Percentiles rank a stretch among this genome's conserved stretches.
These are phyloP conservation scores for Carpinus fangiana DNA, from an alignment of 306 rosid species.

Conservation along the genomic window DNA sequence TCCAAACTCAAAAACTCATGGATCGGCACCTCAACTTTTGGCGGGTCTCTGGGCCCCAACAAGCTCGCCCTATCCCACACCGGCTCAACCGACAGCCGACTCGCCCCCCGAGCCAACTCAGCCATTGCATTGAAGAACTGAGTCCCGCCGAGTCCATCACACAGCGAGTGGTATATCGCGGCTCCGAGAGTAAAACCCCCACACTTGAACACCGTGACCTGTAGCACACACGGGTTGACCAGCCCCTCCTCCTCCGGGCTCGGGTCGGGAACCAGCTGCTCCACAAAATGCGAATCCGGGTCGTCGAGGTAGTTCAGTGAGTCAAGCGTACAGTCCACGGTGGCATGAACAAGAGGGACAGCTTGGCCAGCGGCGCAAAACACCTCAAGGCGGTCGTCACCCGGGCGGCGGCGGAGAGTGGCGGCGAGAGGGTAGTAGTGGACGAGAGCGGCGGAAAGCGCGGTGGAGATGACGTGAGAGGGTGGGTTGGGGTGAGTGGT, in stretches of 20 bases:
- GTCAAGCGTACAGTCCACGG: conserved; percentile 52
- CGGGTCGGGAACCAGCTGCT: conserved; percentile 69
- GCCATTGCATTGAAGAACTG: conserved; percentile 71
- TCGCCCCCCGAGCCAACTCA: conserved; percentile 73
- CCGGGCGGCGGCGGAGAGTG: conserved; percentile 43
- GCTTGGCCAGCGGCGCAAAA: conserved; percentile 55
- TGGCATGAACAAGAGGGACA: conserved; percentile 58
- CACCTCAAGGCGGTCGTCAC: conserved; percentile 48
- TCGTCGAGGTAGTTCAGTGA: conserved; percentile 55
- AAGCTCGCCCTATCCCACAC: conserved; percentile 55
- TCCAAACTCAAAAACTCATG: conserved; percentile 55
- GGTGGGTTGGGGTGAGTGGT: not conserved
- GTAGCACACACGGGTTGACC: conserved; percentile 61
- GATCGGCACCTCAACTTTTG: conserved; percentile 43
- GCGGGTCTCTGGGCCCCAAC: conserved; percentile 56
- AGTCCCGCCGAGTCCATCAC: conserved; percentile 79
- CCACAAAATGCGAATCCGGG: conserved; percentile 42
- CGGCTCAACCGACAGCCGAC: conserved; percentile 34
- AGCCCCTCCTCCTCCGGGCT: conserved; percentile 39
- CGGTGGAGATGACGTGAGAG: conserved; percentile 51
- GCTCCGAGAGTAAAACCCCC: conserved; percentile 85
- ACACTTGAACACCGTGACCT: conserved; percentile 65
- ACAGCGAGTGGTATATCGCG: conserved; percentile 61
- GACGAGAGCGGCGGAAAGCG: conserved; percentile 61
- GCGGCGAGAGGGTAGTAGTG: conserved; percentile 77